phyloP scores from a whole-genome alignment of 1,139 yeast genomes.

The Candida tropicalis region DNA sequence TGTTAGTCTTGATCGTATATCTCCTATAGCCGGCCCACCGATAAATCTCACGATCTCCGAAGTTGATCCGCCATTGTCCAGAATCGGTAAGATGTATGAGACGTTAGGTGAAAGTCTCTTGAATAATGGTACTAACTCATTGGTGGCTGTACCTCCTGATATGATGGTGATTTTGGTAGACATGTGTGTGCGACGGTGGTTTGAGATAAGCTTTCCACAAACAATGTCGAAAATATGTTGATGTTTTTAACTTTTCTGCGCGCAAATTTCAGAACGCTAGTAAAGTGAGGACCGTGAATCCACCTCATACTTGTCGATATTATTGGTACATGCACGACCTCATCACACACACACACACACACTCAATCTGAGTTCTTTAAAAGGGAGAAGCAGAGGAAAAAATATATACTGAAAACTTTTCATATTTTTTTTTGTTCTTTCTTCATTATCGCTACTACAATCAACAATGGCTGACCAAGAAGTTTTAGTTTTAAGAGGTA shows the following conservation, averaged over 20 bases:
- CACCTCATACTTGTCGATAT: too few relatives aligned
- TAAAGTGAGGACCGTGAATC: too few relatives aligned
- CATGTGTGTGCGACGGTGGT: too few relatives aligned
- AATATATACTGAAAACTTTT: neutral
- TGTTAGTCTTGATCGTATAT: conserved; percentile 79
- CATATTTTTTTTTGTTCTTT: conserved; percentile 3
- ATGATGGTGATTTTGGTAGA: conserved; percentile 44
- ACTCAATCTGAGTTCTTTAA: too few relatives aligned
- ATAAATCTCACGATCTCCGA: conserved; percentile 86
- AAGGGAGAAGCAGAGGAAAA: neutral
- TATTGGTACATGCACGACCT: too few relatives aligned
- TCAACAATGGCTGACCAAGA: conserved; percentile 68
- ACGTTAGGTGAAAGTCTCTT: conserved; percentile 39
- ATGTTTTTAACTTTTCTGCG: too few relatives aligned
- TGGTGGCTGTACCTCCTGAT: conserved; percentile 81
- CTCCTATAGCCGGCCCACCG: conserved; percentile 97
- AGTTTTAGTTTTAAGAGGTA: conserved; percentile 99
- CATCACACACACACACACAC: too few relatives aligned
- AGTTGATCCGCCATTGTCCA: conserved; percentile 95
- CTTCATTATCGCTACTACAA: neutral
- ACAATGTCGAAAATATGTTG: too few relatives aligned
- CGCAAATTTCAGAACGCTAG: too few relatives aligned
- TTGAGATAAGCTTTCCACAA: too few relatives aligned
- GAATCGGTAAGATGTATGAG: conserved; percentile 76
- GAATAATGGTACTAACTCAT: conserved; percentile 58